Evolutionary conservation across 1,284 basidiomycete genomes (phyloP).

Genomic region (Ustilago lituana): DNA sequence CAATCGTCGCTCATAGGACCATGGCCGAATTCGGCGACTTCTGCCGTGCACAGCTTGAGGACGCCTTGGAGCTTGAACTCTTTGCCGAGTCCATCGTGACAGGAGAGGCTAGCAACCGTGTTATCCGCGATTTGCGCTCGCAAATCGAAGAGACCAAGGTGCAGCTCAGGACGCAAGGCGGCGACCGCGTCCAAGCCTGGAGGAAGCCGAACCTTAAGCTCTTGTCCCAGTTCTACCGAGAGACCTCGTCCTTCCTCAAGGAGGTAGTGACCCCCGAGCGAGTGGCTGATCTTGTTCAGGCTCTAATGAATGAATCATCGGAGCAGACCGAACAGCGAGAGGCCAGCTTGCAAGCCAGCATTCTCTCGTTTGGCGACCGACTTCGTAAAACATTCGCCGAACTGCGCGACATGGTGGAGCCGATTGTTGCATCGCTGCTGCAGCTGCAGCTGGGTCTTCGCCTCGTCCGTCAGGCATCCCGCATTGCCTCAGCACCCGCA

Average conservation of each 20-base stretch:
- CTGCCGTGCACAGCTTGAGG: constrained; percentile 69
- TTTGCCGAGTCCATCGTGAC: constrained; percentile 74
- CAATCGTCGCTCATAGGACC: constrained; percentile 76
- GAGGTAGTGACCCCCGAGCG: constrained; percentile 51
- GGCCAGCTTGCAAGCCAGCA: constrained; percentile 65
- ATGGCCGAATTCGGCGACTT: constrained; percentile 70
- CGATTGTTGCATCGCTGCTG: constrained; percentile 75
- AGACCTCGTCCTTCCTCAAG: constrained; percentile 70
- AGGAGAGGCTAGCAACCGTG: constrained; percentile 74
- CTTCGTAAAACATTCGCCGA: constrained; percentile 68
- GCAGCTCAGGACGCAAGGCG: constrained; percentile 21
- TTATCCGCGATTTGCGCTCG: constrained; percentile 55
- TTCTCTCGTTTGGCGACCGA: constrained; percentile 69
- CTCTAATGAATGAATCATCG: constrained; percentile 19
- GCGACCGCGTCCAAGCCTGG: constrained; percentile 23
- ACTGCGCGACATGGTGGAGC: constrained; percentile 77
- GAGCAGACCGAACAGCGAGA: constrained; percentile 56
- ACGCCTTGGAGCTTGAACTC: constrained; percentile 74
- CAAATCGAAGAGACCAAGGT: constrained; percentile 18
- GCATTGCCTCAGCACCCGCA: constrained; percentile 28
- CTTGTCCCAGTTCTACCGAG: constrained; percentile 82
- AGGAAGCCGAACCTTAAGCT: constrained; percentile 71
- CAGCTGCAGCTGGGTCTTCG: constrained; percentile 81
- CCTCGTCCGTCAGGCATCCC: constrained; percentile 67
- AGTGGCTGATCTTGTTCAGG: constrained; percentile 61